These are phyloP conservation scores for Blepharisma stoltei DNA, from an alignment of 73 alveolate genomes.

Conservation along the genomic window DNA sequence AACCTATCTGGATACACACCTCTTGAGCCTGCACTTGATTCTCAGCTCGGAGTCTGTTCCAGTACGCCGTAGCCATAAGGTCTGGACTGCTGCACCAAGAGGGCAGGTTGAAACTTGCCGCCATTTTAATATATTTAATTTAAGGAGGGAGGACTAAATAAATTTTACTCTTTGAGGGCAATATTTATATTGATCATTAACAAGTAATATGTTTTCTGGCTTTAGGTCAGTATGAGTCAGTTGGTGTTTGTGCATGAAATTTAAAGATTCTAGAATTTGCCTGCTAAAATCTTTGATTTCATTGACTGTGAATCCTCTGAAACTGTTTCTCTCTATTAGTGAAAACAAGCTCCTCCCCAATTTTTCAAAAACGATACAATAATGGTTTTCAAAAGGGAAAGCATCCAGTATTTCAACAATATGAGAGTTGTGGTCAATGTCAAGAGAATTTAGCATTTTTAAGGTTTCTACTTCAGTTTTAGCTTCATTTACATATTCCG, in stretches of 20 bases:
- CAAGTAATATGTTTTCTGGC: constrained; percentile 84
- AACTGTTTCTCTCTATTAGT: constrained; percentile 65
- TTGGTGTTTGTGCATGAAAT: constrained; percentile 59
- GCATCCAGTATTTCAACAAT: constrained; percentile 24
- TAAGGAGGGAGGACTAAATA: too few species aligned
- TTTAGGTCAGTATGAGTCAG: constrained; percentile 86
- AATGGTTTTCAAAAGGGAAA: constrained; percentile 44
- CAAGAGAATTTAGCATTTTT: constrained; percentile 42
- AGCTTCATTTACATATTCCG: constrained; percentile 81
- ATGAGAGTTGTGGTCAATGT: constrained; percentile 4
- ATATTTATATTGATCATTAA: not conserved
- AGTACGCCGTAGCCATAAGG: too few species aligned
- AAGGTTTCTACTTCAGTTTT: constrained; percentile 75
- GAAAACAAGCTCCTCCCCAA: constrained; percentile 79
- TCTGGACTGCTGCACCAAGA: too few species aligned
- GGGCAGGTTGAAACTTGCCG: too few species aligned
- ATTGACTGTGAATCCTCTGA: constrained; percentile 67
- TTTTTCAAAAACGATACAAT: constrained; percentile 71
- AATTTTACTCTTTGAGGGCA: not conserved
- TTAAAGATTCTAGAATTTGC: constrained; percentile 64
- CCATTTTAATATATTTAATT: too few species aligned
- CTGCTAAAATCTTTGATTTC: constrained; percentile 65
- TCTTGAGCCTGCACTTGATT: too few species aligned
- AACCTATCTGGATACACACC: too few species aligned
- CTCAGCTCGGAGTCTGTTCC: too few species aligned